Base-by-base conservation (phyloP, 2,329 filamentous ascomycete species). In the Aspergillus tamarii region DNA sequence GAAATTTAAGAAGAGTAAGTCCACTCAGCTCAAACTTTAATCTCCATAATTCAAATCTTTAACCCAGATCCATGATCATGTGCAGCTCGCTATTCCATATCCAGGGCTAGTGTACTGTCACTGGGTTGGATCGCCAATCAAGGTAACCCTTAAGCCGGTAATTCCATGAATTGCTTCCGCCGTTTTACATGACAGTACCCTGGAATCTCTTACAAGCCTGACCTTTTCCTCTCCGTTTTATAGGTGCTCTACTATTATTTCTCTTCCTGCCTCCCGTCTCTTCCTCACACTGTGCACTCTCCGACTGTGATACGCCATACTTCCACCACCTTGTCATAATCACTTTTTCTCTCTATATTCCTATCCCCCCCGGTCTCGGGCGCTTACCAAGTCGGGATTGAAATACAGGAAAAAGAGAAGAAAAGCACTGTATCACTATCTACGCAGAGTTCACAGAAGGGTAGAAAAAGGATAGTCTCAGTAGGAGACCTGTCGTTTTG, bases 401-500 rank as follows among this genome's bases (percentile, higher is more conserved):
- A 58, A 58, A 55, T 6, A 36, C 34, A 16, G 14, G 14, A 30
- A 6, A 60, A 45, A 21, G 10, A 41, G 28, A 34, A 54, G 21
- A 39, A 39, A 39, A 32, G 23, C 12, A 39, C 21, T 39, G 4
- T 39, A 3, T 23, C 34, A n/a, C 10, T 5, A 11, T 34, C 32
- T 34, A 11, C 11, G 11, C 62, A 50, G 16, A 52, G 8, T 39
- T 23, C 12, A 61, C 28, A 39, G 26, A 36, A 39, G 34, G 19
- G 34, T 23, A 23, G 30, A 46, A 43, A 48, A 41, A 43, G 21
- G n/a, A 21, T 39, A 46, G 23, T 52, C 36, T 56, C 26, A 61
- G 48, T 43, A 50, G 45, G 55, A 64, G 48, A 64, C 30, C 64
- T 62, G 45, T 57, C 63, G 63, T 61, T 46, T 61, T 63, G 64